Conservation (phyloP, 2,329 filamentous ascomycete species). For the Byssoonygena ceratinophila region DNA sequence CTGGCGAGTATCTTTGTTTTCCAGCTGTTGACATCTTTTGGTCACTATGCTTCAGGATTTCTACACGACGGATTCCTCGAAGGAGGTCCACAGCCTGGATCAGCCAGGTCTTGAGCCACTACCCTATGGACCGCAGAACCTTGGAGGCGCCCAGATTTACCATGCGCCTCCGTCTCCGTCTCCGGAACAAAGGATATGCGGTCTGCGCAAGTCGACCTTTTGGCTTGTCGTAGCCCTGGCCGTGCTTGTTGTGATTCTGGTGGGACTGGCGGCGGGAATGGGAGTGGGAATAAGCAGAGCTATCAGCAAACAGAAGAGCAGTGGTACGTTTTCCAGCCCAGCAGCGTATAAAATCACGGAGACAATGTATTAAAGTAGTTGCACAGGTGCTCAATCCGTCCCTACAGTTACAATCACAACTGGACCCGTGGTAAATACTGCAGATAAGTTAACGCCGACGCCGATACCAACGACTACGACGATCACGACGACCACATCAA, state of each 20-base stretch:
- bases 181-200: not conserved
- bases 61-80: not conserved
- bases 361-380: not conserved
- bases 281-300: not conserved
- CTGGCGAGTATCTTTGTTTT: too few species aligned
- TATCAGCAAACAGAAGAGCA: not conserved
- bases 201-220: not conserved
- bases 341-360: too few species aligned
- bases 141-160: not conserved
- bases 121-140: not conserved
- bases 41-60: not conserved
- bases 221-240: not conserved
- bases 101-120: not conserved
- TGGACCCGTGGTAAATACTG: not conserved
- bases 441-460: not conserved
- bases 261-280: not conserved
- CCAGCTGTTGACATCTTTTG: too few species aligned
- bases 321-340: not conserved
- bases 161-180: not conserved
- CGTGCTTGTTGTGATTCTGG: not conserved
- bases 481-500: not conserved
- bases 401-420: not conserved
- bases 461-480: not conserved
- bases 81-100: not conserved
- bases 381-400: not conserved